Conservation (phyloP, 148 eudicot genomes). For the Salicornia ramosissima region DNA sequence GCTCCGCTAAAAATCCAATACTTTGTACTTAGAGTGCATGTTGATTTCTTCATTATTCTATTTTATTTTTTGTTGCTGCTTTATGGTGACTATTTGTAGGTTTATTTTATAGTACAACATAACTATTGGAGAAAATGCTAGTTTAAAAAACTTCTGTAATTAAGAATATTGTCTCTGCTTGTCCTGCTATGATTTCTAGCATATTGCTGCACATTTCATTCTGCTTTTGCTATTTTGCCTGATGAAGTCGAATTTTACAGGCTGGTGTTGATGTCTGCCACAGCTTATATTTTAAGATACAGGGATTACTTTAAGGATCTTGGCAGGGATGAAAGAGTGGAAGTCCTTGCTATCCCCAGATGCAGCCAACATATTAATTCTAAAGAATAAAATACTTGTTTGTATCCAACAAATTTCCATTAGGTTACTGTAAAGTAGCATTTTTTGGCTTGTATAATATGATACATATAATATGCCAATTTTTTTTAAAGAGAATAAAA, state of each 20-base stretch:
- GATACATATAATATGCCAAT: too few relatives aligned
- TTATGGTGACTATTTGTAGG: not conserved
- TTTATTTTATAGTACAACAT: not conserved
- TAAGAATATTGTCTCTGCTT: not conserved
- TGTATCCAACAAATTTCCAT: too few relatives aligned
- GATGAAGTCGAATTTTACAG: slow-evolving; percentile 35
- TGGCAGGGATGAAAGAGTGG: slow-evolving; percentile 87
- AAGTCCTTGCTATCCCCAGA: slow-evolving; percentile 82
- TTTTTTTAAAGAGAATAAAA: too few relatives aligned
- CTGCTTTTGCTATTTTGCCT: not conserved
- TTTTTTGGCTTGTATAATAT: too few relatives aligned
- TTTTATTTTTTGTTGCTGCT: not conserved
- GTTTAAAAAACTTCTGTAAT: not conserved
- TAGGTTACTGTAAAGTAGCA: too few relatives aligned
- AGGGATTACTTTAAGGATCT: slow-evolving; percentile 84
- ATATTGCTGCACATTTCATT: slow-evolving; percentile 1
- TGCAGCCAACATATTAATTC: slow-evolving; percentile 48
- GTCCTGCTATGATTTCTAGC: not conserved
- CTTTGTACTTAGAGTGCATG: not conserved
- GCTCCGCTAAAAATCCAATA: not conserved
- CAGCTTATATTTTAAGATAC: slow-evolving; percentile 84
- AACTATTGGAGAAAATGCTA: slow-evolving; percentile 5
- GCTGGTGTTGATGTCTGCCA: slow-evolving; percentile 97
- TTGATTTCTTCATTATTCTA: not conserved
- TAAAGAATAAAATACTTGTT: slow-evolving; percentile 15